These are phyloP conservation scores for Aspergillus ochraceus DNA, from an alignment of 2,329 filamentous ascomycete species.

Conservation along the genomic window DNA sequence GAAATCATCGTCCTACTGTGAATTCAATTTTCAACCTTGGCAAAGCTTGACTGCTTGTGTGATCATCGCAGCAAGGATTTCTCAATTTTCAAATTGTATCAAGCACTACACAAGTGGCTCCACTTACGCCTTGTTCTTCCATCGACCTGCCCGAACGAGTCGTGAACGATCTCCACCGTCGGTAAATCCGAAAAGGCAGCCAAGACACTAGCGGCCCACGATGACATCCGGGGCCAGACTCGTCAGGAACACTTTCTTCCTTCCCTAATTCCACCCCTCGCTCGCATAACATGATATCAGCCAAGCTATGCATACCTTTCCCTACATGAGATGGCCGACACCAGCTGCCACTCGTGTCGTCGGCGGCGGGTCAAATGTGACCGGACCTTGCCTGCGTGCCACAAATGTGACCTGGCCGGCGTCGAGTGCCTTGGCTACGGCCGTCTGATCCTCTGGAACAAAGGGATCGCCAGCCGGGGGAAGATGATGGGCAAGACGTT, in stretches of 20 bases:
- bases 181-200: background rate
- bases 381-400: constrained; percentile 1
- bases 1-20: too few relatives aligned
- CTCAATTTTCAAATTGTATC: too few relatives aligned
- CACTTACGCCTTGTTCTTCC: background rate
- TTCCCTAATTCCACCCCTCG: background rate
- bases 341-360: constrained; percentile 14
- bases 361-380: constrained; percentile 10
- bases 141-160: background rate
- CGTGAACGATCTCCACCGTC: background rate
- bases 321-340: background rate
- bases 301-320: background rate
- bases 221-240: background rate
- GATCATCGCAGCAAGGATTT: too few relatives aligned
- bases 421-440: constrained; percentile 15
- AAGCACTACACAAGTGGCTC: too few relatives aligned
- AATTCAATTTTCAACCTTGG: too few relatives aligned
- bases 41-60: too few relatives aligned
- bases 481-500: constrained; percentile 18
- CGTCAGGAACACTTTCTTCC: background rate
- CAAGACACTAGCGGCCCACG: background rate
- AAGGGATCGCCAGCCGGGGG: constrained; percentile 14
- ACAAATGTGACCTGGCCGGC: constrained; percentile 1
- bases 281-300: background rate
- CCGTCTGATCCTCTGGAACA: constrained; percentile 12